Conservation (phyloP, 176 grass and related monocot genomes). For the Avena insularis region DNA sequence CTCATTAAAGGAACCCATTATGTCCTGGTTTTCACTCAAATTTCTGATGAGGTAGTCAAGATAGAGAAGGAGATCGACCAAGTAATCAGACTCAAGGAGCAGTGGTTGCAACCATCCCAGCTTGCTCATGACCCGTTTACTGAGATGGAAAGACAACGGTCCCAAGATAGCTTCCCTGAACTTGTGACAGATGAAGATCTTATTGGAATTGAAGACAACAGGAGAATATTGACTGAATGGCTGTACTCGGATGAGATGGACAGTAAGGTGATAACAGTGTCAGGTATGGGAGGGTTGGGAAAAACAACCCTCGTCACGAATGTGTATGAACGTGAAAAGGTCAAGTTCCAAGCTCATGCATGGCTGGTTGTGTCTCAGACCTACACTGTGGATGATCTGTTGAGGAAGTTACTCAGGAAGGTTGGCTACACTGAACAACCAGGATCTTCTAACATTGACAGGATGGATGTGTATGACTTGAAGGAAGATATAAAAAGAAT, state of each 20-base stretch:
- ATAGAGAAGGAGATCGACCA: conserved; percentile 14
- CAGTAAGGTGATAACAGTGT: conserved; percentile 2
- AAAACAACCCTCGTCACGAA: conserved; percentile 30
- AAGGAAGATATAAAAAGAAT: background rate
- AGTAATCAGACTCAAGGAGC: background rate
- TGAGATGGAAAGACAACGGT: conserved; percentile 7
- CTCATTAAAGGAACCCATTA: conserved; percentile 31
- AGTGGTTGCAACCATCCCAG: background rate
- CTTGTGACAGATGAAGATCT: conserved; percentile 32
- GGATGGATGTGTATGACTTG: conserved; percentile 26
- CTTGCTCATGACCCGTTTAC: background rate
- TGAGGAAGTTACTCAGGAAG: conserved; percentile 35
- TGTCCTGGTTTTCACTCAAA: conserved; percentile 14
- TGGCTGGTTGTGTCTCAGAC: conserved; percentile 35
- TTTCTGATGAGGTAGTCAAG: background rate
- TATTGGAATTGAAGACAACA: conserved; percentile 25
- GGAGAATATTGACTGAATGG: conserved; percentile 34
- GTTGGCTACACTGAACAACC: background rate
- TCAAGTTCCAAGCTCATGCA: background rate
- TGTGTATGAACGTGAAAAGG: conserved; percentile 40
- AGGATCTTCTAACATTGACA: background rate
- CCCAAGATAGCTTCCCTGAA: conserved; percentile 22
- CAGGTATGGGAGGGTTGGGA: conserved; percentile 34
- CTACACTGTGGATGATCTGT: conserved; percentile 8
- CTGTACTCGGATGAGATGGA: background rate